Conservation (phyloP, 768 basidiomycete genomes). For the Russula emetica region DNA sequence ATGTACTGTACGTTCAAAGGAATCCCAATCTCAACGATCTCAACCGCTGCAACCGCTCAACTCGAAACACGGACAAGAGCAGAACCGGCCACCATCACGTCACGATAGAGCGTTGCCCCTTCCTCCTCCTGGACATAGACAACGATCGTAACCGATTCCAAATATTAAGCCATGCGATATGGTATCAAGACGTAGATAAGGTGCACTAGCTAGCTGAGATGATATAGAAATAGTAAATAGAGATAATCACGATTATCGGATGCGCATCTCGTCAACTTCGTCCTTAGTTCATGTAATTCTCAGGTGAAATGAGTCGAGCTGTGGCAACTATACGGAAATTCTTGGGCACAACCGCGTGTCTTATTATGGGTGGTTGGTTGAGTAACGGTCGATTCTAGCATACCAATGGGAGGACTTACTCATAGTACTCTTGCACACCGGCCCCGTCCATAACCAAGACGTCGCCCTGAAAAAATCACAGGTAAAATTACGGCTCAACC, state of each 20-base stretch:
- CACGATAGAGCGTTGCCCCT: conserved; percentile 18
- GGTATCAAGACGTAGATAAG: not conserved
- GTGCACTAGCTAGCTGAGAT: not conserved
- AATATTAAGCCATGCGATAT: not conserved
- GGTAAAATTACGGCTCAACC: conserved; percentile 11
- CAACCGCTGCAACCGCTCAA: conserved; percentile 11
- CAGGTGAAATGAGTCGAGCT: conserved; percentile 56
- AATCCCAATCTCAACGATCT: not conserved
- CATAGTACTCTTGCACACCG: conserved; percentile 62
- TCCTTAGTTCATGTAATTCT: conserved; percentile 21
- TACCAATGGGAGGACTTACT: conserved; percentile 43
- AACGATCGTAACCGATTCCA: not conserved
- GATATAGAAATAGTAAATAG: not conserved
- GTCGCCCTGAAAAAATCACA: conserved; percentile 53
- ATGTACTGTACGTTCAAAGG: conserved; percentile 2
- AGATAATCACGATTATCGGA: not conserved
- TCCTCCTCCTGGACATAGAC: conserved; percentile 18
- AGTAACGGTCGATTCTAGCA: conserved; percentile 6
- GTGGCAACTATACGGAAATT: conserved; percentile 80
- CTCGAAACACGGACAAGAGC: conserved; percentile 2
- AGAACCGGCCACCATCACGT: conserved; percentile 11
- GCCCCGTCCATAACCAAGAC: conserved; percentile 74
- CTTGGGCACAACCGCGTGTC: conserved; percentile 69
- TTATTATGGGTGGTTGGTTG: conserved; percentile 32
- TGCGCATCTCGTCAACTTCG: not conserved